Base-by-base conservation (phyloP, 129 eudicot species). In the Arctium minus region DNA sequence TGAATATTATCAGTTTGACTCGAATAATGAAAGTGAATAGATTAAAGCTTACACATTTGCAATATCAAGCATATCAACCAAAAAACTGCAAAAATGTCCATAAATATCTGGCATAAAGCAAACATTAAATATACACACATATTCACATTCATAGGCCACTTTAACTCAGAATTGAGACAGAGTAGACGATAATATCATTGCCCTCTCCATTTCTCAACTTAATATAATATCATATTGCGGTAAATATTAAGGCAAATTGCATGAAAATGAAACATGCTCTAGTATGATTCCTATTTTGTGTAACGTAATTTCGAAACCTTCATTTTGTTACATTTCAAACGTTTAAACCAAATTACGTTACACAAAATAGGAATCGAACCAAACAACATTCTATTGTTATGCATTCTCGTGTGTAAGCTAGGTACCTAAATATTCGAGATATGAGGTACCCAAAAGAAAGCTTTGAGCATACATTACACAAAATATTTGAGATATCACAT, bases 401-500 rank as follows among this genome's bases (percentile, higher is more conserved):
- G 67, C 18, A 56, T 17, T 56, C 29, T 60, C 68, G 13, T 60
- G 1, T n/a, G 29, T 60, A 60, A 17, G 68, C 30, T 60, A 60
- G 68, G 68, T 60, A 60, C 68, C 68, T n/a, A 17, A 60, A 60
- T 60, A 60, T 60, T 60, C 29, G 68, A 60, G 29, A 60, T 60
- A 60, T n/a, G 8, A 5, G 29, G 2, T 17, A 60, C 9, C 68
- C 9, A 60, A 60, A 60, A 17, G 22, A 60, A 60, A 60, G 29
- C 4, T 60, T 60, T 60, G 27, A 60, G 29, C 29, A 60, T 5
- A 60, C 2, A 17, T 60, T n/a, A 60, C 8, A 60, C 29, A 60
- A 60, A 17, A n/a, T 5, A 13, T 60, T 46, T 1, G 29, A 60
- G 68, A 60, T 60, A 60, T 60, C 22, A 60, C 68, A 94, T 94